These are phyloP conservation scores for Aureobasidium sp. DNA, from an alignment of 2,329 filamentous ascomycete species.

Conservation along the genomic window DNA sequence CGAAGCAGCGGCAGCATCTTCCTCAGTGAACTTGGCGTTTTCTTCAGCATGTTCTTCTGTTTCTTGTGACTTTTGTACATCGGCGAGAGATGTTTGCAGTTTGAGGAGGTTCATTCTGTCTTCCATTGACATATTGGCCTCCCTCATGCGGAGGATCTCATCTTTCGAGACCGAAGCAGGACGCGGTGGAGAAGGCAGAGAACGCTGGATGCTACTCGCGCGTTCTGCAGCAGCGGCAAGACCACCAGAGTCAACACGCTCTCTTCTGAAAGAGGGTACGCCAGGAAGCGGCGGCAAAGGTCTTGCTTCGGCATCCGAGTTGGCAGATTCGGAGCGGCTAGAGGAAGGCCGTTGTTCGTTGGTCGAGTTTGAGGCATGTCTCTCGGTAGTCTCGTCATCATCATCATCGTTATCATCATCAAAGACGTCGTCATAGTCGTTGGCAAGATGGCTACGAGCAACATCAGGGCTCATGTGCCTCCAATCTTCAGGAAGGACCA, in stretches of 20 bases:
- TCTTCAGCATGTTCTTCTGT: conserved; percentile 14
- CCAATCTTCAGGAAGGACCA: conserved; percentile 97
- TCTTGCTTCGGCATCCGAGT: conserved; percentile 71
- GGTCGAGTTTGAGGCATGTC: conserved; percentile 45
- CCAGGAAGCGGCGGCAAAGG: conserved; percentile 81
- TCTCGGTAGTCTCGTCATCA: conserved; percentile 24
- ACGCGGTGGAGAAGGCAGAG: conserved; percentile 62
- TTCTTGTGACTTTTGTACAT: not conserved
- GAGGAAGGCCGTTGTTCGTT: conserved; percentile 46
- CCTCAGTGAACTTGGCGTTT: conserved; percentile 15
- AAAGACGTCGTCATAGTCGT: conserved; percentile 58
- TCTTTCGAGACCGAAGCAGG: conserved; percentile 61
- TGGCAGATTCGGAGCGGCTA: conserved; percentile 60
- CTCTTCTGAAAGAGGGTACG: conserved; percentile 48
- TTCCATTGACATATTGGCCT: conserved; percentile 68
- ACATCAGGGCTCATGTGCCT: conserved; percentile 62
- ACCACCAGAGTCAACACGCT: conserved; percentile 49
- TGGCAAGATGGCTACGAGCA: conserved; percentile 45
- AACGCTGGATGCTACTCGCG: conserved; percentile 56
- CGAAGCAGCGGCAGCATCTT: conserved; percentile 22
- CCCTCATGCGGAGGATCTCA: conserved; percentile 67
- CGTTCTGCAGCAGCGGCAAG: conserved; percentile 64
- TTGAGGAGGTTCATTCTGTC: conserved; percentile 84
- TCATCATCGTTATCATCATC: conserved; percentile 32
- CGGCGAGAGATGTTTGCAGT: conserved; percentile 12